Base-by-base conservation (phyloP, 208 protist species). In the Leishmania aethiopica region DNA sequence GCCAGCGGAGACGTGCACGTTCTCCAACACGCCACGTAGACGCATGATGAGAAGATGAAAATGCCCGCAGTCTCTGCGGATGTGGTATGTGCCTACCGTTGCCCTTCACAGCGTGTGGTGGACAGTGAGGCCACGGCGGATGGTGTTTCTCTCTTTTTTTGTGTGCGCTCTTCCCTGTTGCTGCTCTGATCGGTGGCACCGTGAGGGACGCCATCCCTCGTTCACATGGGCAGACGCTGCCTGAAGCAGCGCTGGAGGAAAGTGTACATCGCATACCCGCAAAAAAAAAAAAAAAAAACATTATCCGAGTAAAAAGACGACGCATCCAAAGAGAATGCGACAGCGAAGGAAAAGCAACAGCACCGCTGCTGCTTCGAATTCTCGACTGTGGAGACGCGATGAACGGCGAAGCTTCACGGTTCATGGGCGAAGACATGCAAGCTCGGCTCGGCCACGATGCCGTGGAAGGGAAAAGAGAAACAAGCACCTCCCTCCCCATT, bases 1-100 rank as follows among this genome's bases (percentile, higher is more conserved):
- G 67, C 88, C 25, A 84, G 70, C 57, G 86, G 86, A 19, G 79
- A 75, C 59, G 79, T 83, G 11, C 82, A 85, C 69, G 55, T 85
- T 0, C 71, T 81, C 55, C 75, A 78, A 15, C 51, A 42, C 35
- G 25, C 57, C 17, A 37, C 73, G 47, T 62, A 77, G 49, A 10
- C 32, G 4, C 51, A 7, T 42, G 25, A 62, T 47, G 32, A 40
- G n/a, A 19, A 8, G 35, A 11, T 35, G 51, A 37, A 25, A 13
- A 62, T 11, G 51, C 47, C 0, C 2, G 15, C 40, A 47, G 40
- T 45, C 10, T 75, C 75, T 70, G 85, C 86, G 32, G 49, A 32
- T 22, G 67, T n/a, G 25, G 71, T 35, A n/a, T 37, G 47, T 59
- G 71, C 32, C 22, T 49, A 15, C 47, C 15, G 10, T 49, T 75